Evolutionary conservation across 495 filamentous ascomycete species (phyloP).

Genomic region (Neurospora sp.): DNA sequence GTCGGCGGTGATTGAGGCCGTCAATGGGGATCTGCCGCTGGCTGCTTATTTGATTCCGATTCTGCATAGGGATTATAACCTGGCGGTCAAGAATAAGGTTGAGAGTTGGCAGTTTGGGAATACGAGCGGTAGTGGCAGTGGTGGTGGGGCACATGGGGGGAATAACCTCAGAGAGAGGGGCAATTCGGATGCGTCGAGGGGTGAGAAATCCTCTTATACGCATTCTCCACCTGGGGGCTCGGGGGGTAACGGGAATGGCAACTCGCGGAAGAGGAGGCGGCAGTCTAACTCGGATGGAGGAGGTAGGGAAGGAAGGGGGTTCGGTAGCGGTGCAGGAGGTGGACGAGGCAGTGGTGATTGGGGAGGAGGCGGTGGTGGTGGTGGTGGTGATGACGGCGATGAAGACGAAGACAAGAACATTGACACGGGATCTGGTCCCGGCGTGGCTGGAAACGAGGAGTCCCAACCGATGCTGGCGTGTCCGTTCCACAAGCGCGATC

Average conservation of each 20-base stretch:
- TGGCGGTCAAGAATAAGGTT: constrained; percentile 14
- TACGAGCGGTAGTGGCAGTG: not conserved
- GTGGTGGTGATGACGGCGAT: constrained; percentile 8
- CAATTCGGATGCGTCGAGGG: constrained; percentile 2
- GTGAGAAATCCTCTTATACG: constrained; percentile 2
- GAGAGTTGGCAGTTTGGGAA: constrained; percentile 14
- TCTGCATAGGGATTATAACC: constrained; percentile 11
- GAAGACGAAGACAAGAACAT: constrained; percentile 9
- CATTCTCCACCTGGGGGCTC: not conserved
- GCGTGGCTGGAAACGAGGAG: constrained; percentile 1
- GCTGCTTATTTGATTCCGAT: constrained; percentile 15
- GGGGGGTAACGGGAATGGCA: not conserved
- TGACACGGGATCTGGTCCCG: not conserved
- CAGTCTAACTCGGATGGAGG: constrained; percentile 7
- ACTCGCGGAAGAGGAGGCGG: constrained; percentile 11
- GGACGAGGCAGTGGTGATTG: not conserved
- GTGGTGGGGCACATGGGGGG: not conserved
- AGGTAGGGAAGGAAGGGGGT: not conserved
- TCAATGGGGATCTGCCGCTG: constrained; percentile 12
- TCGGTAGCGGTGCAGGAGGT: not conserved
- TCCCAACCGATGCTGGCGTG: constrained; percentile 10
- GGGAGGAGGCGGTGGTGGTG: not conserved
- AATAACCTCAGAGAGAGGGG: not conserved
- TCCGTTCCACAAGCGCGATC: constrained; percentile 17
- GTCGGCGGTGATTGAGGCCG: constrained; percentile 12